Conservation (phyloP, 31 red algal genomes). For the Endocladia muricata region DNA sequence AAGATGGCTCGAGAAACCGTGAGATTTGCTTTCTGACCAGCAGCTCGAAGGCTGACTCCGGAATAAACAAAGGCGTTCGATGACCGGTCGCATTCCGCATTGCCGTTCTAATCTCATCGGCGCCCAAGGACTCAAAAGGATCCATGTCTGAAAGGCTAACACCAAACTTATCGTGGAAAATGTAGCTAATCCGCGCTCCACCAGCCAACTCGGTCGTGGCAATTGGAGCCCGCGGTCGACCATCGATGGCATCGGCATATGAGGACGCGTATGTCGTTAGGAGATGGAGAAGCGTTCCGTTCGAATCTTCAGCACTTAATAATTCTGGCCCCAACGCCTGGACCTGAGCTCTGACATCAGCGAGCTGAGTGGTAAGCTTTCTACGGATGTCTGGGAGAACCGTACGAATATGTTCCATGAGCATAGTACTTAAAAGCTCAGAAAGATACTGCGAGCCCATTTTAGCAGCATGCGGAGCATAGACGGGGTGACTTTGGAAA, state of each 20-base stretch:
- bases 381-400: constrained; percentile 73
- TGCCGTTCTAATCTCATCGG: constrained; percentile 94
- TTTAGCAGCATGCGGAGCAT: constrained; percentile 65
- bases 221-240: constrained; percentile 57
- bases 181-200: constrained; percentile 89
- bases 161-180: constrained; percentile 92
- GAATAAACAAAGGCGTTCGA: constrained; percentile 94
- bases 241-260: constrained; percentile 81
- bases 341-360: constrained; percentile 67
- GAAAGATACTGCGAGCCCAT: constrained; percentile 90
- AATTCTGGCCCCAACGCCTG: constrained; percentile 61
- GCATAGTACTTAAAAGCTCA: constrained; percentile 65
- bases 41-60: constrained; percentile 93
- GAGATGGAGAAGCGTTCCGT: constrained; percentile 75
- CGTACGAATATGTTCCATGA: constrained; percentile 97
- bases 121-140: constrained; percentile 76
- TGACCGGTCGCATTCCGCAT: constrained; percentile 94
- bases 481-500: constrained; percentile 92
- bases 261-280: constrained; percentile 84
- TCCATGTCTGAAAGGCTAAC: constrained; percentile 67
- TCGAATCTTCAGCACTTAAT: constrained; percentile 49
- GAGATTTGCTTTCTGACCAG: constrained; percentile 84
- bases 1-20: constrained; percentile 75
- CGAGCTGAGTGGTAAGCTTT: constrained; percentile 66
- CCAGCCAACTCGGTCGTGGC: constrained; percentile 80